phyloP scores from a whole-genome alignment of 495 filamentous ascomycete species.

The Penicillium longicatenatum region DNA sequence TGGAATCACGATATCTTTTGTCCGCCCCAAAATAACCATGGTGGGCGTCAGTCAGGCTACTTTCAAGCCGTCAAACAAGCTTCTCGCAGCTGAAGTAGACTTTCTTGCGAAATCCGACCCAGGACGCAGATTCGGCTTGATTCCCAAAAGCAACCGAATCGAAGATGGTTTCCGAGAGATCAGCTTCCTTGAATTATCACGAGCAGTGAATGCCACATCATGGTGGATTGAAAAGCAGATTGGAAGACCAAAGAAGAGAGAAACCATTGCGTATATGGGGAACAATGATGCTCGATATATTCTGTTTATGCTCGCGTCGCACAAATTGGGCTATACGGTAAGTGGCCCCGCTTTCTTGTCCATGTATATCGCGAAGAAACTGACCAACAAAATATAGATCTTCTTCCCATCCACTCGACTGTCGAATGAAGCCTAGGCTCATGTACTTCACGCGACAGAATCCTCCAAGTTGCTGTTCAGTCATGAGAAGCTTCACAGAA shows the following conservation, averaged over 20 bases:
- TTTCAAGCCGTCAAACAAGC: background rate
- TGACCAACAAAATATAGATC: constrained; percentile 7
- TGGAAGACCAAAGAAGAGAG: constrained; percentile 20
- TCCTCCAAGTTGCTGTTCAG: constrained; percentile 22
- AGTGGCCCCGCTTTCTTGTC: background rate
- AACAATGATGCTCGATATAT: constrained; percentile 22
- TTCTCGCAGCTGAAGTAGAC: background rate
- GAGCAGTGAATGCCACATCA: constrained; percentile 49
- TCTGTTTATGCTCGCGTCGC: constrained; percentile 15
- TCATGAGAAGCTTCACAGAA: background rate
- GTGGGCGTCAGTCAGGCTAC: background rate
- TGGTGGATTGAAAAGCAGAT: constrained; percentile 43
- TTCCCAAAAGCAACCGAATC: background rate
- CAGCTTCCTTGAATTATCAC: background rate
- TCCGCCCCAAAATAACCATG: background rate
- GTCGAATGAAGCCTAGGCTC: constrained; percentile 31
- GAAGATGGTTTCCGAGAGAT: constrained; percentile 1
- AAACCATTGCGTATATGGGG: constrained; percentile 29
- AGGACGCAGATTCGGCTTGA: background rate
- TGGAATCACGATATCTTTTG: background rate
- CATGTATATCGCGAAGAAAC: background rate
- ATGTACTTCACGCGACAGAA: constrained; percentile 26
- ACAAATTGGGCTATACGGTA: constrained; percentile 17
- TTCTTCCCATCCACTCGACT: constrained; percentile 36
- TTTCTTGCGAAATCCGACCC: background rate